Conservation (phyloP, 257 asterid genomes). For the Rehmannia glutinosa region DNA sequence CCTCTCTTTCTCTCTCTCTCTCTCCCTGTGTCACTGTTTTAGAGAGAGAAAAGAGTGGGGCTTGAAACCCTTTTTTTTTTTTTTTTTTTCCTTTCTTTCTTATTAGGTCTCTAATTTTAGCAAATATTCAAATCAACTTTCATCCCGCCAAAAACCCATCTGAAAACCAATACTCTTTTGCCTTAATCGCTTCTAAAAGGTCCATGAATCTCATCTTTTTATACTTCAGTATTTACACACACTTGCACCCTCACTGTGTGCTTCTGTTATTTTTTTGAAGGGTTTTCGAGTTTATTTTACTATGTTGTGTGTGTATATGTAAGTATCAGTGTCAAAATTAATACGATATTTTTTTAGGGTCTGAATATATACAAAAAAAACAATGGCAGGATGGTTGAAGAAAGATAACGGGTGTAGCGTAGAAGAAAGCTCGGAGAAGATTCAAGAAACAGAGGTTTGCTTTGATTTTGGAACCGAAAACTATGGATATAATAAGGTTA, state of each 20-base stretch:
- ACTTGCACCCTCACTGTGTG: slow-evolving; percentile 20
- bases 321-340: slow-evolving; percentile 5
- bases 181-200: slow-evolving; percentile 11
- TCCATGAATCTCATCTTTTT: background rate
- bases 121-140: slow-evolving; percentile 9
- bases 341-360: slow-evolving; percentile 38
- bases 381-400: slow-evolving; percentile 67
- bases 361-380: slow-evolving; percentile 30
- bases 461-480: slow-evolving; percentile 9
- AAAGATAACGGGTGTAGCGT: slow-evolving; percentile 42
- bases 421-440: slow-evolving; percentile 24
- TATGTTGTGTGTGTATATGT: background rate
- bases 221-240: slow-evolving; percentile 12
- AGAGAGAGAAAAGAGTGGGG: slow-evolving; percentile 51
- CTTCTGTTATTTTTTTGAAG: background rate
- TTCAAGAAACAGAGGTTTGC: background rate
- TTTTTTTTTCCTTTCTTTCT: too few relatives aligned
- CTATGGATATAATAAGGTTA: slow-evolving; percentile 10
- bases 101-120: slow-evolving; percentile 20
- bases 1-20: slow-evolving; percentile 12
- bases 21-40: slow-evolving; percentile 3
- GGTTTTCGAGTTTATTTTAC: background rate
- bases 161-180: slow-evolving; percentile 8
- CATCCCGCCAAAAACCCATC: slow-evolving; percentile 34
- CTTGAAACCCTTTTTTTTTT: slow-evolving; percentile 15